These are phyloP conservation scores for Pezicula rhizophila DNA, from an alignment of 2,329 filamentous ascomycete genomes.

Conservation along the genomic window DNA sequence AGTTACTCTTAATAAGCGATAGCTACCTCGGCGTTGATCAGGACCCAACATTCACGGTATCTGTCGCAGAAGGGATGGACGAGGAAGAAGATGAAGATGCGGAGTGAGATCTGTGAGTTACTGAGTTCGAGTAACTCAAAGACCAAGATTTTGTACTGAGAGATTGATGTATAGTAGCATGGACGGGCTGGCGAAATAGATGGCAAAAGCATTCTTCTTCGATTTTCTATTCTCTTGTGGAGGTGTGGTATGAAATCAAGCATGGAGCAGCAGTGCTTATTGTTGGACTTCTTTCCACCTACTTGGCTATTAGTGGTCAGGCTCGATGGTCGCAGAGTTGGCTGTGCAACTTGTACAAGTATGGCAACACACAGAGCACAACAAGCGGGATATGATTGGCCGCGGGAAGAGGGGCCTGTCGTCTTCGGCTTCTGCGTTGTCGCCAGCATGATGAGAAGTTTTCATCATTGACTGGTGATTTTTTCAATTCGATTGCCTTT, in stretches of 20 bases:
- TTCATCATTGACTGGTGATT: neutral
- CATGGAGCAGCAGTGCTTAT: constrained; percentile 9
- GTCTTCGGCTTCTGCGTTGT: constrained; percentile 4
- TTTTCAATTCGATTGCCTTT: too few species aligned
- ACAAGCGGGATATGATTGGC: constrained; percentile 15
- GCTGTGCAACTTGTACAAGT: constrained; percentile 17
- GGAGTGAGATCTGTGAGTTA: constrained; percentile 16
- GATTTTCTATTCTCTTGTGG: constrained; percentile 2
- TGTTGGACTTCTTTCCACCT: constrained; percentile 10
- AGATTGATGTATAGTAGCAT: constrained; percentile 27
- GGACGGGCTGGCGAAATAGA: constrained; percentile 22
- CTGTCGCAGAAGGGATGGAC: constrained; percentile 87
- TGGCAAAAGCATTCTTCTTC: constrained; percentile 15
- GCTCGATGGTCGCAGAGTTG: constrained; percentile 3
- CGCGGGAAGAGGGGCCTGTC: constrained; percentile 9
- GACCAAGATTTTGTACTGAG: constrained; percentile 1
- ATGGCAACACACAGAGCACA: constrained; percentile 13
- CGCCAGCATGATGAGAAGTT: neutral
- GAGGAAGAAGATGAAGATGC: constrained; percentile 85
- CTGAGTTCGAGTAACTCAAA: constrained; percentile 6
- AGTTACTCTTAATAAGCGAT: constrained; percentile 93
- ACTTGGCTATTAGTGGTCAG: constrained; percentile 18
- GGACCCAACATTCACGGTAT: constrained; percentile 81
- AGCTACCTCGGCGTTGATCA: constrained; percentile 97
- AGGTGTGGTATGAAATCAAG: neutral